These are phyloP conservation scores for Gracilaria gracilis DNA, from an alignment of 23 red algal genomes.

Conservation along the genomic window DNA sequence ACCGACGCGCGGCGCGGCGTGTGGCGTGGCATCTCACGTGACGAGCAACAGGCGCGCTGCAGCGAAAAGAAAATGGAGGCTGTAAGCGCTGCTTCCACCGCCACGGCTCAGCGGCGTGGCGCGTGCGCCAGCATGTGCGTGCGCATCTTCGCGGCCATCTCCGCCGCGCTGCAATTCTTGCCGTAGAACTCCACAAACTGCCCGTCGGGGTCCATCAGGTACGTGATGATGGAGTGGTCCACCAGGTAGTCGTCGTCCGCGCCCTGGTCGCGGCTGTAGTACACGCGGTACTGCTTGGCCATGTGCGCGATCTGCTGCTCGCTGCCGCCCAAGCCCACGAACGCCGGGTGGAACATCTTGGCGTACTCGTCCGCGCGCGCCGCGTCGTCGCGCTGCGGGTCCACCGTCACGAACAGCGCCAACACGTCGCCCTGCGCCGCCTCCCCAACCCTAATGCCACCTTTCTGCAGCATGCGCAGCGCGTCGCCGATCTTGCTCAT, in stretches of 20 bases:
- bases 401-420: slow-evolving; percentile 92
- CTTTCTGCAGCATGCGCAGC: slow-evolving; percentile 68
- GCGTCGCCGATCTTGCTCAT: slow-evolving; percentile 89
- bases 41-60: not conserved
- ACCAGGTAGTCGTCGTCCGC: slow-evolving; percentile 83
- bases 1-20: not conserved
- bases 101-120: not conserved
- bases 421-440: not conserved
- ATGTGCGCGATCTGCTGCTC: slow-evolving; percentile 56
- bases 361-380: slow-evolving; percentile 76
- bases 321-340: slow-evolving; percentile 84
- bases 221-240: slow-evolving; percentile 98
- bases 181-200: slow-evolving; percentile 94
- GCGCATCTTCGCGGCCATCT: slow-evolving; percentile 65
- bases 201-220: slow-evolving; percentile 91
- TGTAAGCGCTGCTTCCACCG: not conserved
- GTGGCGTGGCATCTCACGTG: not conserved
- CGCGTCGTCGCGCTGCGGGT: slow-evolving; percentile 87
- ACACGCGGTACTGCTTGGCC: slow-evolving; percentile 89
- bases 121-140: slow-evolving; percentile 47
- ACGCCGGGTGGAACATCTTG: slow-evolving; percentile 81
- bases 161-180: slow-evolving; percentile 79
- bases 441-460: slow-evolving; percentile 29
- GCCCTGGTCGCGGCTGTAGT: slow-evolving; percentile 78
- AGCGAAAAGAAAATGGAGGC: too few relatives aligned